Evolutionary conservation across 805 yeast genomes (phyloP), one percentile per base, ranked within the genome.

Genomic region (Saccharomycopsis microspora): DNA sequence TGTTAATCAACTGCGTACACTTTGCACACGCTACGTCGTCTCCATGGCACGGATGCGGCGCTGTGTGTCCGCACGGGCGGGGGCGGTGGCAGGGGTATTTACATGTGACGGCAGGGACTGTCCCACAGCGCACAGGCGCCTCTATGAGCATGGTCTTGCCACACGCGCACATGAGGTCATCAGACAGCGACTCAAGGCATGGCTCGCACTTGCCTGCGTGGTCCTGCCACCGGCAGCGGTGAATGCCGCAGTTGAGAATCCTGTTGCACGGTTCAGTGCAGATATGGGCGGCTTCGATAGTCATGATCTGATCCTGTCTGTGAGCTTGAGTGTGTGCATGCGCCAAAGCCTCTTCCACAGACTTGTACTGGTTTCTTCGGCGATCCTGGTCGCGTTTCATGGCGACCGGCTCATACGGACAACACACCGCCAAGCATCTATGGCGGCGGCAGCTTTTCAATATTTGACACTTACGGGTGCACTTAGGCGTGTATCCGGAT

Each of bases 101-200:
- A 64, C 96, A 86, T 34, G 84, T 59, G 41, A 63, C 68, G 0
- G 85, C 76, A 1, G 52, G 49, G 4, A 19, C 31, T 5, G 41
- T 32, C 9, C 95, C 95, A 65, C 96, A 86, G 54, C 95, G 67
- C 6, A 85, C 86, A 0, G 96, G 96, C 0, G 95, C 95, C 27
- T 71, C 72, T 5, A 51, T 47, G 4, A 86, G 69, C 3, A 83
- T 72, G 0, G 95, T 86, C 53, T 72, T 70, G 3, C 95, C 95
- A 67, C 96, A 86, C 43, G 81, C 73, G 58, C 96, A 86, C 3
- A 78, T 74, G 55, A 84, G 65, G 59, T 86, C 95, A 19, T 84
- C 86, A 39, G 80, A 75, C n/a, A 83, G 73, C 4, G 90, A 80
- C 57, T 85, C 94, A 43, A 84, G 60, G 60, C 96, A 86, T 8